Conservation (phyloP, 108 stramenopile species). For the Aurantiochytrium sp. region DNA sequence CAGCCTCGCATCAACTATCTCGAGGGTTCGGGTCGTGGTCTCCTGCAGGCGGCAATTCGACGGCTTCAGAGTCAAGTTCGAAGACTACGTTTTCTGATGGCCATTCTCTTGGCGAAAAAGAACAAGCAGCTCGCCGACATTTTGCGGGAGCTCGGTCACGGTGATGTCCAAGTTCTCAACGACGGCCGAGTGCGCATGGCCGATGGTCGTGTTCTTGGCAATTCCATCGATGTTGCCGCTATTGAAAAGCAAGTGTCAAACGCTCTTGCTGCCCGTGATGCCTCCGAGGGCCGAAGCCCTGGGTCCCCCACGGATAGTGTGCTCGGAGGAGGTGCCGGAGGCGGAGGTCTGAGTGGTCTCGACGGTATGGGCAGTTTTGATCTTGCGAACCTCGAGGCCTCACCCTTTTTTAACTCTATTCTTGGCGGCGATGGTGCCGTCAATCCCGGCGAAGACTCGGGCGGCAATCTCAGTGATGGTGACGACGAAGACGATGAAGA, state of each 20-base stretch:
- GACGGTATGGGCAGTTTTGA: neutral
- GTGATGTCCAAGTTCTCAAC: neutral
- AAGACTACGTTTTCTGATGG: neutral
- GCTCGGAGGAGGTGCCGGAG: neutral
- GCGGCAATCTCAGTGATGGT: neutral
- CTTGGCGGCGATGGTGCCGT: neutral
- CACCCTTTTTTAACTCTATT: neutral
- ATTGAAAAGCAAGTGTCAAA: neutral
- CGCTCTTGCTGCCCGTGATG: neutral
- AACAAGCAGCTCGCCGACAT: neutral
- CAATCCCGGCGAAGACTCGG: neutral
- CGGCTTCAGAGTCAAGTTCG: neutral
- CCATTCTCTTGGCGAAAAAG: neutral
- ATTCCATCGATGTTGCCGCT: neutral
- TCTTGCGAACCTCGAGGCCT: neutral
- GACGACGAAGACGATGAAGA: neutral
- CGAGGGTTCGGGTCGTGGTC: neutral
- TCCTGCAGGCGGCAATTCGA: neutral
- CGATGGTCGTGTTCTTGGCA: neutral
- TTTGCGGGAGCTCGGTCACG: neutral
- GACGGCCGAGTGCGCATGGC: neutral
- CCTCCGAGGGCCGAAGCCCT: neutral
- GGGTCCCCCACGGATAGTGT: no score
- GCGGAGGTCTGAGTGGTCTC: neutral
- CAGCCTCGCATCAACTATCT: constrained; percentile 22